Evolutionary conservation across 441 rosid genomes (phyloP), one percentile per base, ranked within the genome.

Genomic region (Dalechampia spathulata): DNA sequence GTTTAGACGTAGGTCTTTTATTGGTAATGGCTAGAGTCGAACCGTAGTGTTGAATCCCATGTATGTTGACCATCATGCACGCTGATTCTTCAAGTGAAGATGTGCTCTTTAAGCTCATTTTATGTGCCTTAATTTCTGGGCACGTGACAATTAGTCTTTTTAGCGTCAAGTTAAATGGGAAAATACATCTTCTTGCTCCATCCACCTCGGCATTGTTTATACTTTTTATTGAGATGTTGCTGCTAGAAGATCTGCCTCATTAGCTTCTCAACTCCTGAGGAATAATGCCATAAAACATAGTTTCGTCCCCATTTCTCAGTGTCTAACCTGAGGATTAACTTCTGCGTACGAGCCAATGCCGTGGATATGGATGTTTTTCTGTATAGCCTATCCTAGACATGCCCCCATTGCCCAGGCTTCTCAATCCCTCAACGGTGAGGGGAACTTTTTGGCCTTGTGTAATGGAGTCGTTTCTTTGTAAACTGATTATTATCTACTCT

Each of bases 1-100:
- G n/a, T n/a, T n/a, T n/a, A n/a, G n/a, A n/a, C n/a, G n/a, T n/a
- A n/a, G n/a, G n/a, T n/a, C n/a, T n/a, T n/a, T n/a, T n/a, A n/a
- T n/a, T n/a, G n/a, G n/a, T n/a, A n/a, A n/a, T 39, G 41, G 55
- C 19, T 51, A 50, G 32, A 57, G 57, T 68, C 66, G 51, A 53
- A 47, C 27, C 44, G 23, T 44, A 44, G 34, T 54, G 63, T 60
- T 59, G 57, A 55, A 43, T 25, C 48, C 41, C 32, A n/a, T n/a
- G n/a, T n/a, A 34, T 41, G 30, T 57, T 32, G 61, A 40, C 47
- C 38, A 23, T 38, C 64, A 44, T 61, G 68, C 65, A 25, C 52
- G 22, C 48, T 6, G 32, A 52, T 58, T 49, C 13, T n/a, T 60
- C 34, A 40, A 46, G 55, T 47, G 37, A 28, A 57, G 44, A 53